Base-by-base conservation (phyloP, 2,329 filamentous ascomycete genomes). In the Penicillium sp. region DNA sequence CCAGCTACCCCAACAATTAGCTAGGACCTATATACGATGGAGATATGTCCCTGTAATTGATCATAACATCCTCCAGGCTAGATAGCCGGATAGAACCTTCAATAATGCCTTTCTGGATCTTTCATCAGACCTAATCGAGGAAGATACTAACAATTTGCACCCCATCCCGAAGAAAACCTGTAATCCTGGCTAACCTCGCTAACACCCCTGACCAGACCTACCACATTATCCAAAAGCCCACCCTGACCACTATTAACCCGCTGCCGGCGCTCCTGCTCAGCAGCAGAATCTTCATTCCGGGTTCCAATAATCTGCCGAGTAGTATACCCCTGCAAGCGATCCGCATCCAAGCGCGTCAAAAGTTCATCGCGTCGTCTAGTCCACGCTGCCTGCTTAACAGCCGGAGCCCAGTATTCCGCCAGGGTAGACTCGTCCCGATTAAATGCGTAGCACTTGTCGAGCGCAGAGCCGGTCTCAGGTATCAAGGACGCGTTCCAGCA, bases 331-430 rank as follows among this genome's bases (percentile, higher is more conserved):
- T 54, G 54, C 29, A 60, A 14, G 1, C 57, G 59, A 27, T 62
- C 54, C 3, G 54, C 60, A 44, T 61, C 57, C 34, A 56, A 33
- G 19, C 52, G 38, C 3, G 60, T 62, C 13, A 62, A 36, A 19
- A 57, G 35, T 33, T 41, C 33, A 19, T 61, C 56, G 10, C 40
- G 42, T 10, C 62, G 56, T 12, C 64, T 57, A 31, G 53, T 56
- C 63, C 68, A 63, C 4, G 69, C 70, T 19, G 69, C 68, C 37
- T 67, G 64, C 34, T 66, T 65, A 8, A 72, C 64, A 44, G 65
- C 68, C 3, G 66, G 63, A 0, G 63, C 64, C 58, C 68, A 67
- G 38, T 62, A 59, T 22, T 65, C 60, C 11, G 62, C 64, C 30
- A 71, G 58, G 1, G 50, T 41, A 5, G 57, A 53, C 37, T 70